Evolutionary conservation across 1,139 yeast genomes (phyloP), one percentile per base, ranked within the genome.

Genomic region (Taphrina pruni): DNA sequence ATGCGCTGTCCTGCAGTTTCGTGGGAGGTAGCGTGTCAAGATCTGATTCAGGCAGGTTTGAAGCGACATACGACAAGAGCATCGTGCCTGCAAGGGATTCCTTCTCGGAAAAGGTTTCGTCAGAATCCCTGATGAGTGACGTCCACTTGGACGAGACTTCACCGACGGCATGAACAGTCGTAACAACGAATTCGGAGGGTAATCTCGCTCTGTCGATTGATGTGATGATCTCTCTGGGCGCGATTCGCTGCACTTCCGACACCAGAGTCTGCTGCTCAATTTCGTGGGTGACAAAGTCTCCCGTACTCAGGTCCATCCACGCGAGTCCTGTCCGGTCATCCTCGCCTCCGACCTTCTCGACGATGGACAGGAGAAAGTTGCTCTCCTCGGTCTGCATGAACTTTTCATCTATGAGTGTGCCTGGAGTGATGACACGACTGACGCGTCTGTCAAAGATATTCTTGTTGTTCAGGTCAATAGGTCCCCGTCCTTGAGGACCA

Each of bases 251-350:
- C 1, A 90, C 77, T 71, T 87, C 90, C 3, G 89, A 82, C 70
- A 84, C 79, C 5, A 90, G 76, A n/a, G 84, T 84, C 4, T 79
- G 81, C 26, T 85, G 75, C 0, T 84, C 83, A 0, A 92, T 86
- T 57, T 85, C 85, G 74, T 89, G 89, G 2, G 87, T 87, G 74
- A 82, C 86, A 62, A 91, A 85, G 48, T 86, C 88, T 0, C 98
- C 98, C 0, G 94, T 86, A 0, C 96, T 88, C 0, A 94, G 81
- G 77, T 94, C 98, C 48, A 89, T 84, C 99, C 99, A 94, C 21
- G 94, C 85, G 5, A 94, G 76, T 0, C 97, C 97, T 1, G 26
- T 12, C 26, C 14, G 6, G 6, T 3, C 35, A 11, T 20, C 48
- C 9, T 21, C 36, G 8, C 7, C 9, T 9, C n/a, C 54, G 11